Percentiles rank a stretch among this genome's conserved stretches.
These are phyloP conservation scores for Pestalotiopsis sp. DNA, from an alignment of 2,329 filamentous ascomycete genomes.

Conservation along the genomic window DNA sequence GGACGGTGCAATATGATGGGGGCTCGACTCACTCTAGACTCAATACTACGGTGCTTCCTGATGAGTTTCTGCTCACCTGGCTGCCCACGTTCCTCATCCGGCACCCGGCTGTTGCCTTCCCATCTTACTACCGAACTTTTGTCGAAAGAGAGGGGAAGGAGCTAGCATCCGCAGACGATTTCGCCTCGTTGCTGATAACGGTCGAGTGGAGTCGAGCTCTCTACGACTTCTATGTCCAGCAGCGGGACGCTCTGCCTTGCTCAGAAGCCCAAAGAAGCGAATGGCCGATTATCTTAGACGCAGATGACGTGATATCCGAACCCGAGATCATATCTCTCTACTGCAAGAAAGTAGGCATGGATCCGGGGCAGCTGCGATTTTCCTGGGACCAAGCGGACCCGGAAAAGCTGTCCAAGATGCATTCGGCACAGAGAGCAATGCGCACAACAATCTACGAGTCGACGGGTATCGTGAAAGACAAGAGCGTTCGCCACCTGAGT, in stretches of 20 bases:
- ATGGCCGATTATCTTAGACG: neutral
- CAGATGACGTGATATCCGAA: neutral
- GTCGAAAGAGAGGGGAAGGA: neutral
- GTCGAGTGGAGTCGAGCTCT: neutral
- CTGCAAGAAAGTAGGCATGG: neutral
- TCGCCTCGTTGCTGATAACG: neutral
- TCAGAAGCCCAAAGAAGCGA: neutral
- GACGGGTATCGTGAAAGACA: neutral
- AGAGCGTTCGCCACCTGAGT: neutral
- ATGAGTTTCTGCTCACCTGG: constrained; percentile 36
- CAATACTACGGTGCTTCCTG: constrained; percentile 37
- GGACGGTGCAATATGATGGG: neutral
- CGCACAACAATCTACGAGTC: neutral
- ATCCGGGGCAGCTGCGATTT: neutral
- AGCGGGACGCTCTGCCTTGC: neutral
- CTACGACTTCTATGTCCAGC: constrained; percentile 1
- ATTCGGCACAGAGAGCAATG: neutral
- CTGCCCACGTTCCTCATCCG: constrained; percentile 38
- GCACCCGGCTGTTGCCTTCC: constrained; percentile 40
- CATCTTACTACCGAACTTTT: constrained; percentile 35
- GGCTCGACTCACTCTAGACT: constrained; percentile 5
- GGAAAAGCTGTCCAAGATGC: constrained; percentile 1
- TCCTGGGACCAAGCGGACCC: neutral
- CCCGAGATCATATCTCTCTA: neutral
- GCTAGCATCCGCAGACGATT: neutral